phyloP scores from a whole-genome alignment of 225 moss, liverwort and hornwort species.

The Anthoceros angustus region DNA sequence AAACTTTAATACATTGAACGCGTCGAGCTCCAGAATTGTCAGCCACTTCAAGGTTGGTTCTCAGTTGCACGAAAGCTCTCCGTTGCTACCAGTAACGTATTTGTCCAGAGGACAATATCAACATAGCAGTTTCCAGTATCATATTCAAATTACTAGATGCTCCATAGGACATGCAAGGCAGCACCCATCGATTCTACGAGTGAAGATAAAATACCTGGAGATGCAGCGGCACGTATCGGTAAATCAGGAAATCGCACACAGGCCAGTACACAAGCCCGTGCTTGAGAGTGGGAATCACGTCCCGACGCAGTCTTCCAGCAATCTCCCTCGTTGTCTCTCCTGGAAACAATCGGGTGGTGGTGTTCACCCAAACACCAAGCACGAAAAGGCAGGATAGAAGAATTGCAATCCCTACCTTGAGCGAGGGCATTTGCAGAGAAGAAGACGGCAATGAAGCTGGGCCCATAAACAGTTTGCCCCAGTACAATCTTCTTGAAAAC shows the following conservation, averaged over 20 bases:
- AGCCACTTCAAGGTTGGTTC: conserved; percentile 72
- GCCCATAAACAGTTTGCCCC: conserved; percentile 39
- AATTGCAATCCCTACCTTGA: conserved; percentile 20
- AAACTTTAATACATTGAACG: conserved; percentile 73
- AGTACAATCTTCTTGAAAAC: conserved; percentile 45
- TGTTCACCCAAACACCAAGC: neutral
- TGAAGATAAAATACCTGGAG: conserved; percentile 25
- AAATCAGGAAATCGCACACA: conserved; percentile 40
- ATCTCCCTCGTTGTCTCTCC: conserved; percentile 40
- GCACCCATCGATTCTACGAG: no score
- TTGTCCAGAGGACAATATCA: neutral
- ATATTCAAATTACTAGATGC: no score
- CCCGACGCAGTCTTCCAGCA: conserved; percentile 31
- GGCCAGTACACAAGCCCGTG: conserved; percentile 47
- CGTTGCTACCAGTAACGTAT: conserved; percentile 14
- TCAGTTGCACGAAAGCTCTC: conserved; percentile 60
- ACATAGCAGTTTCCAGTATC: no score
- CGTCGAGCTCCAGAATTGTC: conserved; percentile 78
- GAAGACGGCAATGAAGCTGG: conserved; percentile 37
- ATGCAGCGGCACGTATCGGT: conserved; percentile 39
- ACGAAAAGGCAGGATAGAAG: neutral
- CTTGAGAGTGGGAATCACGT: conserved; percentile 37
- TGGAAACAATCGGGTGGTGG: conserved; percentile 5
- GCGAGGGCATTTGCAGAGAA: conserved; percentile 36
- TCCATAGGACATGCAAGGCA: no score